Evolutionary conservation across 768 basidiomycete genomes (phyloP), one percentile per base, ranked within the genome.

Genomic region (Coprinopsis strossmayeri): DNA sequence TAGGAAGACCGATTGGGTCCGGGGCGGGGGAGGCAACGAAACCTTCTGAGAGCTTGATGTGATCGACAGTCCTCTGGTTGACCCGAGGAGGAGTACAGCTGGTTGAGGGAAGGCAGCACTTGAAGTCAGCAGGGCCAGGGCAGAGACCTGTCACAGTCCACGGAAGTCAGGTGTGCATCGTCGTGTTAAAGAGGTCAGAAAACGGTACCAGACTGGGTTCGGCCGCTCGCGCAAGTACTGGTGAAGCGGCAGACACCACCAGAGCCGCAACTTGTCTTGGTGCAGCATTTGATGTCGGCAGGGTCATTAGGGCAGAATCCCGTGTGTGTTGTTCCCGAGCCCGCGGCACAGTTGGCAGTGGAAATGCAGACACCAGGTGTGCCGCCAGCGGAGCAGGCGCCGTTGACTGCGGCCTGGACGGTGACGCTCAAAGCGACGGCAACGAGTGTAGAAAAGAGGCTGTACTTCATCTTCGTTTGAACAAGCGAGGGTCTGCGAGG

Each of bases 1-100:
- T 68, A 7, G 64, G 64, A 30, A 68, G 58, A 20, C 64, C 65
- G 20, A 67, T 62, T 34, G 67, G 67, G 52, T 69, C 67, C 10
- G 66, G 67, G 17, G 57, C 56, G 18, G 67, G 67, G 17, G 53
- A 52, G 17, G 62, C 23, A 15, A 69, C 67, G 50, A 69, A 69
- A n/a, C 66, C 64, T 58, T 67, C 66, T 41, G 57, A 66, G 12
- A 49, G 13, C 39, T 67, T 66, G 53, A 67, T 65, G 25, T 63
- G 47, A 23, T 51, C 51, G 48, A 66, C 37, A 2, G 65, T 66
- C 13, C 62, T 62, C 35, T 49, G 49, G 53, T 66, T 67, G 37
- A 65, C 61, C 9, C 53, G 26, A 3, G 60, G 55, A 1, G 59
- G 41, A 9, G 46, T 41, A 35, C 60, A 49, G 13, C 48, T 23